phyloP scores from a whole-genome alignment of 2,329 filamentous ascomycete species.

The Xylariales sp. region DNA sequence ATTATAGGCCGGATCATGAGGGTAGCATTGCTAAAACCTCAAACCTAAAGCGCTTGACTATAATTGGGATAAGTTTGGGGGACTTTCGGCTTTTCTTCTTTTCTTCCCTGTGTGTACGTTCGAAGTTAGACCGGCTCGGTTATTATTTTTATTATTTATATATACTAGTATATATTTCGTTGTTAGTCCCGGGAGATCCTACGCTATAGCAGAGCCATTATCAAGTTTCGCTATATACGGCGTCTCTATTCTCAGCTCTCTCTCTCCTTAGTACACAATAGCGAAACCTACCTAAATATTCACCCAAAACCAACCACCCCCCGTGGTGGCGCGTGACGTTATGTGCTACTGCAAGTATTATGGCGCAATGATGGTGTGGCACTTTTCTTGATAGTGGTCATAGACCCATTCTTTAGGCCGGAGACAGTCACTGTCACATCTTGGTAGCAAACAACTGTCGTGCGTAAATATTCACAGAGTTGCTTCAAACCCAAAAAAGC shows the following conservation, averaged over 20 bases:
- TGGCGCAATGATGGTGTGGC: slow-evolving; percentile 34
- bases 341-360: slow-evolving; percentile 37
- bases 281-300: not conserved
- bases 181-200: slow-evolving; percentile 1
- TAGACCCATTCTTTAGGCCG: not conserved
- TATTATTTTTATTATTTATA: not conserved
- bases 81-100: not conserved
- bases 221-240: slow-evolving; percentile 14
- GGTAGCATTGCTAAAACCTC: slow-evolving; percentile 23
- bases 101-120: not conserved
- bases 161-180: not conserved
- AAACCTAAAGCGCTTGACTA: slow-evolving; percentile 13
- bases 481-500: not conserved
- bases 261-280: not conserved
- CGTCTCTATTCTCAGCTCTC: slow-evolving; percentile 4
- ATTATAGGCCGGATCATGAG: slow-evolving; percentile 31
- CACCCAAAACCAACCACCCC: not conserved
- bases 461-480: not conserved
- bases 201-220: slow-evolving; percentile 26
- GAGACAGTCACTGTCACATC: not conserved
- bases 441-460: not conserved
- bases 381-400: slow-evolving; percentile 14
- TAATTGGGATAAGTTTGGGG: slow-evolving; percentile 30
- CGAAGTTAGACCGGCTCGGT: not conserved
- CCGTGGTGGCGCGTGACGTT: slow-evolving; percentile 28